Conservation (phyloP, 257 asterid species). For the Apocynum venetum region DNA sequence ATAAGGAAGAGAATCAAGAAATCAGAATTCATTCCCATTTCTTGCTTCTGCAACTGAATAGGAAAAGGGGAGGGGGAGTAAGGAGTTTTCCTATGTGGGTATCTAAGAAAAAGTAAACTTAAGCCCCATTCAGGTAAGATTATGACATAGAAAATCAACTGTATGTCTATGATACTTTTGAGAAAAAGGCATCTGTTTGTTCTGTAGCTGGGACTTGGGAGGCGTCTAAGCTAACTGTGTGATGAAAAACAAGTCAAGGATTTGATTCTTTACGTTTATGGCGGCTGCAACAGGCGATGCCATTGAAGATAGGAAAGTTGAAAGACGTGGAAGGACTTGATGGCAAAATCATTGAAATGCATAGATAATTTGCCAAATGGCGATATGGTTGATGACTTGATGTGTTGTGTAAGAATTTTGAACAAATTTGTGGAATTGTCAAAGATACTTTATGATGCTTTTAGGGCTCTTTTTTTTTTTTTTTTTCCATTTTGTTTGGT, state of each 20-base stretch:
- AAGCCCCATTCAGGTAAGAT: not conserved
- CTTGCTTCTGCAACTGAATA: not conserved
- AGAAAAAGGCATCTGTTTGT: not conserved
- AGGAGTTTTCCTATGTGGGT: not conserved
- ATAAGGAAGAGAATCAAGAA: constrained; percentile 32
- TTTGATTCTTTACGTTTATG: not conserved
- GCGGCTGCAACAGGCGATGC: not conserved
- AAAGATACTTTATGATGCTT: not conserved
- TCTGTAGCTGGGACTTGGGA: not conserved
- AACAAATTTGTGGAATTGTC: not conserved
- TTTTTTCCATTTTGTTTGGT: no score
- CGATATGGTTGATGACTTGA: not conserved
- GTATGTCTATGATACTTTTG: not conserved
- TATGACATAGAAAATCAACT: not conserved
- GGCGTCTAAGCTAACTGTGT: not conserved
- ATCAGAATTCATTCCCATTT: constrained; percentile 28
- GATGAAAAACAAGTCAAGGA: not conserved
- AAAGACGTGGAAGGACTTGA: not conserved
- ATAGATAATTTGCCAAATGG: not conserved
- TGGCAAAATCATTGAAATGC: not conserved
- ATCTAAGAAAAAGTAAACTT: not conserved
- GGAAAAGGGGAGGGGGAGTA: no score
- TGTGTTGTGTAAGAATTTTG: not conserved
- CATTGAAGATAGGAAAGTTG: not conserved
- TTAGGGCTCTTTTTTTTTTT: no score